Evolutionary conservation across 2,329 filamentous ascomycete species (phyloP).

Genomic region (Aquanectria penicillioides): DNA sequence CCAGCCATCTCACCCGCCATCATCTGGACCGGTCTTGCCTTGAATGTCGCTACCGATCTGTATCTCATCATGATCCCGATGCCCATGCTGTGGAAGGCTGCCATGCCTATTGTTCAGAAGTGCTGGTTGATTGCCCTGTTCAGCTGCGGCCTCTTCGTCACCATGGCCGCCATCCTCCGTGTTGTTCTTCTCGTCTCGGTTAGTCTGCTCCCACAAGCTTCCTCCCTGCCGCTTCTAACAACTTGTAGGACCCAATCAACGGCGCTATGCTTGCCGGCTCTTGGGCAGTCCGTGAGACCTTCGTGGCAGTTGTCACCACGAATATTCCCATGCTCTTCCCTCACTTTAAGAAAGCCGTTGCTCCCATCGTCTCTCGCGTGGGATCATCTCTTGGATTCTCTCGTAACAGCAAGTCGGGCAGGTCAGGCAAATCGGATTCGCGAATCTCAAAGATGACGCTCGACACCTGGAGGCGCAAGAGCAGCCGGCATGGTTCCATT

Average conservation of each 20-base stretch:
- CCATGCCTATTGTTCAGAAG: conserved; percentile 49
- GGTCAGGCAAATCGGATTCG: conserved; percentile 21
- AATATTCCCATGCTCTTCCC: conserved; percentile 59
- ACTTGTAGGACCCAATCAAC: conserved; percentile 50
- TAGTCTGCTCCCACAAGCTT: background rate
- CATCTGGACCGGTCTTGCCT: conserved; percentile 60
- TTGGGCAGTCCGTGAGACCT: conserved; percentile 56
- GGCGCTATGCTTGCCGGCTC: conserved; percentile 53
- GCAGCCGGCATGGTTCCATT: conserved; percentile 29
- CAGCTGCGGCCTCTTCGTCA: conserved; percentile 52
- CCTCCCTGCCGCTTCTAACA: background rate
- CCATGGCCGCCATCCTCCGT: conserved; percentile 51
- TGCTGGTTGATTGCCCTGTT: conserved; percentile 51
- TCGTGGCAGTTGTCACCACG: conserved; percentile 55
- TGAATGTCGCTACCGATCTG: conserved; percentile 66
- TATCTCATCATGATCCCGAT: conserved; percentile 68
- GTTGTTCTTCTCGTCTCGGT: conserved; percentile 43
- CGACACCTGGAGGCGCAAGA: conserved; percentile 33
- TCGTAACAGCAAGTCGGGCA: conserved; percentile 23
- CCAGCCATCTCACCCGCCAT: conserved; percentile 61
- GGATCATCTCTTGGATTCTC: conserved; percentile 34
- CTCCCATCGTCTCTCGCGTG: conserved; percentile 37
- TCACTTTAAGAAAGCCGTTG: conserved; percentile 51
- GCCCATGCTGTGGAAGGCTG: conserved; percentile 58
- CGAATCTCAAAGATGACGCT: conserved; percentile 32